A percentile compares a stretch with the other conserved stretches of the same genome.
These are phyloP conservation scores for Wickerhamiella lipophila DNA, from an alignment of 805 yeast genomes.

Conservation along the genomic window DNA sequence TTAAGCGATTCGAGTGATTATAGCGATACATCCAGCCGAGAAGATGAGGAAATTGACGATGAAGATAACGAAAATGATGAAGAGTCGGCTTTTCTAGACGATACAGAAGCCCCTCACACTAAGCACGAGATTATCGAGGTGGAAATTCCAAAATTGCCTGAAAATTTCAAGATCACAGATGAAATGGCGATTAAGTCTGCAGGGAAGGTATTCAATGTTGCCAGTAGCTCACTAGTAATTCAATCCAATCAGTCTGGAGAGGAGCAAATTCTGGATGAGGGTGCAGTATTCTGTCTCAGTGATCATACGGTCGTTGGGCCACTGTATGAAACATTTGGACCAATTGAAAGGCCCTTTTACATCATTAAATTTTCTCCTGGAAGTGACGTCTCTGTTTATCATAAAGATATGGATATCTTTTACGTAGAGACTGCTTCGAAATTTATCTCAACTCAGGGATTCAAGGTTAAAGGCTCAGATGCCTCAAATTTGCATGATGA, in stretches of 20 bases:
- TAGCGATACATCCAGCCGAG: constrained; percentile 22
- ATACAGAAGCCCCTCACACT: constrained; percentile 49
- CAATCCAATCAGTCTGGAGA: constrained; percentile 72
- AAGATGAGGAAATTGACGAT: constrained; percentile 21
- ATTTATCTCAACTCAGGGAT: constrained; percentile 61
- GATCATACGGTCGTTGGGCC: constrained; percentile 63
- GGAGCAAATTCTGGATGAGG: constrained; percentile 66
- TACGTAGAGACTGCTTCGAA: constrained; percentile 73
- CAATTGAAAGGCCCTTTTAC: constrained; percentile 67
- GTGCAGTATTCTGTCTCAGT: constrained; percentile 54
- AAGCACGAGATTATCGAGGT: constrained; percentile 67
- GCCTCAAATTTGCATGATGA: constrained; percentile 94
- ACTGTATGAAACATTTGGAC: constrained; percentile 80
- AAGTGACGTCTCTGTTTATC: constrained; percentile 37
- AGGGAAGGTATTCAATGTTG: constrained; percentile 56
- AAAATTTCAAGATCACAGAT: constrained; percentile 45
- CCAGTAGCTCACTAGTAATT: constrained; percentile 59
- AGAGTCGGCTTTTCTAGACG: constrained; percentile 19
- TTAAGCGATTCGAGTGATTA: constrained; percentile 14
- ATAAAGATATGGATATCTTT: constrained; percentile 46
- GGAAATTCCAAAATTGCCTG: constrained; percentile 53
- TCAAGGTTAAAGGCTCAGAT: constrained; percentile 77
- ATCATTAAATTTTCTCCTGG: constrained; percentile 51
- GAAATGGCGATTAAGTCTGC: constrained; percentile 54
- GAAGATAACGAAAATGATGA: constrained; percentile 22